A percentile compares a stretch with the other conserved stretches of the same genome.
Evolutionary conservation across 345 rosid genomes (phyloP).

Genomic region (Firmiana major): DNA sequence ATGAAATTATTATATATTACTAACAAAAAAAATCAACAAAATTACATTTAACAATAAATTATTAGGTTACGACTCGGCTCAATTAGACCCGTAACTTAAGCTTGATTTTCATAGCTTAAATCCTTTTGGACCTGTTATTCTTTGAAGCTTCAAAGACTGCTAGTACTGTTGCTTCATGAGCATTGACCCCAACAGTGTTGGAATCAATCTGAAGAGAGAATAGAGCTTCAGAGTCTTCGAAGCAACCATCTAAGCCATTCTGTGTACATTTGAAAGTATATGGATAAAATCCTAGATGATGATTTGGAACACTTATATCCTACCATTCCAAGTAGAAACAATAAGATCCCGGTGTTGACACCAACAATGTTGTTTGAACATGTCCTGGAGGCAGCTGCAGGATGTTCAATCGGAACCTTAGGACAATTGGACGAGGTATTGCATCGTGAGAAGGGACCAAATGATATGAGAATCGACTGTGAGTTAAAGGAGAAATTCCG

Average conservation of each 20-base stretch:
- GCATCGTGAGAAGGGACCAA: neutral
- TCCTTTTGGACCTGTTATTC: no score
- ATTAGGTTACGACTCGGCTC: no score
- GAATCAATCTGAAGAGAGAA: neutral
- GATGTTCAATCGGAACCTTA: constrained; percentile 20
- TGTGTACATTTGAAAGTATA: neutral
- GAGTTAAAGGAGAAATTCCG: neutral
- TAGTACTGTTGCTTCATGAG: neutral
- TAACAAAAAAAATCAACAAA: no score
- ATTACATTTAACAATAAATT: no score
- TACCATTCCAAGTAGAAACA: neutral
- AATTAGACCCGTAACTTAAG: no score
- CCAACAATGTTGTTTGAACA: neutral
- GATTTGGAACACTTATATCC: constrained; percentile 17
- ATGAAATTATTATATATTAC: no score
- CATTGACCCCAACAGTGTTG: neutral
- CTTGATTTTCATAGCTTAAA: no score
- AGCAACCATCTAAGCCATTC: constrained; percentile 3
- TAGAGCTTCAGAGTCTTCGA: constrained; percentile 17
- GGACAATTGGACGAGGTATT: neutral
- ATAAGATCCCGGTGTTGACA: neutral
- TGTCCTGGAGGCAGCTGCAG: neutral
- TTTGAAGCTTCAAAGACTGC: neutral
- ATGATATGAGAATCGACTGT: constrained; percentile 18
- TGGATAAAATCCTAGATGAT: neutral